A percentile compares a stretch with the other conserved stretches of the same genome.
Evolutionary conservation across 441 rosid species (phyloP).

Genomic region (Populus hybrid): DNA sequence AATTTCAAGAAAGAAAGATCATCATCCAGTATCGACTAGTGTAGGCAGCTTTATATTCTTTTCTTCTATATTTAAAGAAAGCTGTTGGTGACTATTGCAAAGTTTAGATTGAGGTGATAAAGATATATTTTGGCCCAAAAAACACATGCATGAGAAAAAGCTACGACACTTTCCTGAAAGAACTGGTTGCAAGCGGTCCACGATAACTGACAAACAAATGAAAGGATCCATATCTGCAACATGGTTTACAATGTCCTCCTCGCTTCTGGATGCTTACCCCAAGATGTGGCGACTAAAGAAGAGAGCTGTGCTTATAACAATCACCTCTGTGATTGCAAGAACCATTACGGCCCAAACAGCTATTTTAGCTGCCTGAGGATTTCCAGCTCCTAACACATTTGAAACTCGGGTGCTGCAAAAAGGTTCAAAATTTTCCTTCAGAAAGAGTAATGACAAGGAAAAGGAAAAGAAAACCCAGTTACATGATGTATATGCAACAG

Average conservation of each 20-base stretch:
- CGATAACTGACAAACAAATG: conserved; percentile 28
- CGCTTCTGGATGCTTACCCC: conserved; percentile 33
- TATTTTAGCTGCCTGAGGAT: conserved; percentile 30
- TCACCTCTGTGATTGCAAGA: conserved; percentile 25
- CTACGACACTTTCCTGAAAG: conserved; percentile 25
- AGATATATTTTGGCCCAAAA: not conserved
- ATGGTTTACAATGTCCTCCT: conserved; percentile 27
- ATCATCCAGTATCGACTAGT: not conserved
- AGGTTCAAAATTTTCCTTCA: not conserved
- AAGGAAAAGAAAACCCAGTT: not conserved
- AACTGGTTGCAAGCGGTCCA: conserved; percentile 39
- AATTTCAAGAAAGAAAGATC: not conserved
- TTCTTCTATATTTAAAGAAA: not conserved
- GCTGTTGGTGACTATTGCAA: not conserved
- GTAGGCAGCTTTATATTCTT: not conserved
- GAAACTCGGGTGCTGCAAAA: conserved; percentile 39
- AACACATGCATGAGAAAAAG: not conserved
- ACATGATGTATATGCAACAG: not conserved
- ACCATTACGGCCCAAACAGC: conserved; percentile 18
- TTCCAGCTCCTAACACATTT: conserved; percentile 39
- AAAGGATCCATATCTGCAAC: conserved; percentile 36
- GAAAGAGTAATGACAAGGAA: not conserved
- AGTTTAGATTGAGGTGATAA: not conserved
- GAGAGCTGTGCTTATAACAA: conserved; percentile 17
- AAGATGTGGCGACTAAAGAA: conserved; percentile 30